These are phyloP conservation scores for Alopecurus myosuroides DNA, from an alignment of 176 grass and related monocot species.

Conservation along the genomic window DNA sequence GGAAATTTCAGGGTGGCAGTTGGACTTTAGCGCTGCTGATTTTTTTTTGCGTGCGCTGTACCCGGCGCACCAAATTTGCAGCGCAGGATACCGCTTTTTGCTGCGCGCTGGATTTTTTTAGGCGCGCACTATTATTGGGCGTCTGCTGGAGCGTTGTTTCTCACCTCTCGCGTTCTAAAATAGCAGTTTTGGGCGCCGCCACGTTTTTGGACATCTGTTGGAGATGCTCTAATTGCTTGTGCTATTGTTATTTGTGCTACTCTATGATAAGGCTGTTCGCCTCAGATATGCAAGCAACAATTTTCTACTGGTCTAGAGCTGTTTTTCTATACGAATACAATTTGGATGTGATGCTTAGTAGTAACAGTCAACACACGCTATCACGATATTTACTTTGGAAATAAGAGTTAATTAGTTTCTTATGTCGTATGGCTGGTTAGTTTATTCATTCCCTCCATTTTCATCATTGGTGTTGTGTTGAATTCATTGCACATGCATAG, in stretches of 20 bases:
- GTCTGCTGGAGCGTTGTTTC: too few species aligned
- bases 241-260: neutral
- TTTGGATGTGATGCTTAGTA: neutral
- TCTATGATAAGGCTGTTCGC: neutral
- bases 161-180: too few species aligned
- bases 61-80: too few species aligned
- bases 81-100: too few species aligned
- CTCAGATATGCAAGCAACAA: neutral
- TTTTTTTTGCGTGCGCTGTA: too few species aligned
- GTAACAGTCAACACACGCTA: neutral
- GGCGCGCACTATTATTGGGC: too few species aligned
- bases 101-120: too few species aligned
- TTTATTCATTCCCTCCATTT: neutral
- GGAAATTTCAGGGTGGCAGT: too few species aligned
- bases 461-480: neutral
- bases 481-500: neutral
- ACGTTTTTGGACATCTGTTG: too few species aligned
- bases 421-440: neutral
- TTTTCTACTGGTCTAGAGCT: neutral
- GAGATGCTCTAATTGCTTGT: too few species aligned
- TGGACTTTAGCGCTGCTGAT: too few species aligned
- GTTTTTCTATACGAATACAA: neutral
- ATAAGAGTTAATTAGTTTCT: neutral
- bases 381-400: neutral
- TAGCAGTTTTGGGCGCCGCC: too few species aligned